These are phyloP conservation scores for Ambispora gerdemannii DNA, from an alignment of 192 early-diverging fungal genomes.

Conservation along the genomic window DNA sequence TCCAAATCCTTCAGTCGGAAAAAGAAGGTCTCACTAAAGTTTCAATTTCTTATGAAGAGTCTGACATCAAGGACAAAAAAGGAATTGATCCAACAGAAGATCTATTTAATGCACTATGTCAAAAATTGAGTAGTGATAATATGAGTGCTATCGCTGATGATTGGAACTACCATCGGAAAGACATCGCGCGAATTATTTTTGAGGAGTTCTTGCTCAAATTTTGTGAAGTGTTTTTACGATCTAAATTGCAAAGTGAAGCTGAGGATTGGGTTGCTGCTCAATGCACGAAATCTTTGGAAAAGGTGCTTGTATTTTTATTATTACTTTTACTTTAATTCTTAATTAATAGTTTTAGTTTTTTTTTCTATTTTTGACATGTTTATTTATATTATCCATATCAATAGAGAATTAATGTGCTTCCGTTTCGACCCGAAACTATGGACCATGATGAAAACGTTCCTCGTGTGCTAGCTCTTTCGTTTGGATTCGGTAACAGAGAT, in stretches of 20 bases:
- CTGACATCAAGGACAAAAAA: too few species aligned
- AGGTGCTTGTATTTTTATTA: constrained; percentile 17
- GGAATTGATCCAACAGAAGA: too few species aligned
- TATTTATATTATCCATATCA: too few species aligned
- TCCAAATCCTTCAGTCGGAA: constrained; percentile 73
- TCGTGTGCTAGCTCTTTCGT: constrained; percentile 64
- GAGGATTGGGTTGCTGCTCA: constrained; percentile 64
- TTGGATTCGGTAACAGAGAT: constrained; percentile 63
- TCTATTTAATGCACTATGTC: constrained; percentile 32
- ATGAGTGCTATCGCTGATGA: constrained; percentile 55
- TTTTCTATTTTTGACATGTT: neutral
- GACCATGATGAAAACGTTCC: constrained; percentile 48
- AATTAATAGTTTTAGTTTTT: neutral
- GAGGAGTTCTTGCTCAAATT: constrained; percentile 68
- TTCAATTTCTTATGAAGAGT: constrained; percentile 50
- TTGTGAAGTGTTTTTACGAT: constrained; percentile 71
- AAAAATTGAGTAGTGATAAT: constrained; percentile 57
- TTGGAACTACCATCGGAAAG: constrained; percentile 78
- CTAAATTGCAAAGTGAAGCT: constrained; percentile 70
- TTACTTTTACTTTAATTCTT: neutral
- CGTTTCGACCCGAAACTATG: constrained; percentile 44
- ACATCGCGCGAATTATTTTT: constrained; percentile 58
- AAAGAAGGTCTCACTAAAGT: constrained; percentile 66
- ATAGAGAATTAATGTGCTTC: constrained; percentile 67
- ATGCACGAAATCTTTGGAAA: constrained; percentile 63